Base-by-base conservation (phyloP, 768 basidiomycete genomes). In the Amanita pseudoporphyria region DNA sequence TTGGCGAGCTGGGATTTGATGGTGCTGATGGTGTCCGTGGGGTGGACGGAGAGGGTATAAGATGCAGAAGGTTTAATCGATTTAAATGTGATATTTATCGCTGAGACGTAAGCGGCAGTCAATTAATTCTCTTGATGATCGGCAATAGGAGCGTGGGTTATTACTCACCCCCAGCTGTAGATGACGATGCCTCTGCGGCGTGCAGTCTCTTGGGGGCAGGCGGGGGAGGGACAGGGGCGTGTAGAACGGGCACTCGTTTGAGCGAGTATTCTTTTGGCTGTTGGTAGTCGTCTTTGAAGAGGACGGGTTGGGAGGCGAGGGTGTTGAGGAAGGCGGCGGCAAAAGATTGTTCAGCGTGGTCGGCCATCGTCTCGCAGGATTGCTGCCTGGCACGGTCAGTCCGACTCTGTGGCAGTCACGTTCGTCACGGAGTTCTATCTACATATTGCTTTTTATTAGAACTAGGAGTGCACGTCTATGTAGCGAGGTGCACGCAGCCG, bases 31-130 rank as follows among this genome's bases (percentile, higher is more conserved):
- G 91, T 78, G 62, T 96, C 90, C n/a, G 90, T 84, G 31, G 80
- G 77, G 42, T 82, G 79, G 10, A 89, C 77, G 41, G 79, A 63
- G 55, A 98, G 72, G 24, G 79, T 72, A 69, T 87, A 86, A 0
- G 83, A 69, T 41, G 82, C 76, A 19, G 89, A 70, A 1, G 96
- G 96, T 62, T 98, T 98, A 60, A 81, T 71, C 42, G 90, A 96
- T 67, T 96, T 97, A 76, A 99, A 81, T 45, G 80, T 85, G 56
- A 99, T 66, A 18, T 71, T 71, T 26, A 77, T 65, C 45, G 73
- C 71, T 71, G 31, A 49, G 21, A 43, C 35, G 45, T 46, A 33
- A 32, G n/a, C 9, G 26, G 45, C 18, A 19, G 26, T n/a, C n/a
- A n/a, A n/a, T 31, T 14, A 31, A 45, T 32, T 5, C 42, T 14